Percentiles rank a stretch among this genome's conserved stretches.
Evolutionary conservation across 768 basidiomycete genomes (phyloP).

Genomic region (Russula olivacea): DNA sequence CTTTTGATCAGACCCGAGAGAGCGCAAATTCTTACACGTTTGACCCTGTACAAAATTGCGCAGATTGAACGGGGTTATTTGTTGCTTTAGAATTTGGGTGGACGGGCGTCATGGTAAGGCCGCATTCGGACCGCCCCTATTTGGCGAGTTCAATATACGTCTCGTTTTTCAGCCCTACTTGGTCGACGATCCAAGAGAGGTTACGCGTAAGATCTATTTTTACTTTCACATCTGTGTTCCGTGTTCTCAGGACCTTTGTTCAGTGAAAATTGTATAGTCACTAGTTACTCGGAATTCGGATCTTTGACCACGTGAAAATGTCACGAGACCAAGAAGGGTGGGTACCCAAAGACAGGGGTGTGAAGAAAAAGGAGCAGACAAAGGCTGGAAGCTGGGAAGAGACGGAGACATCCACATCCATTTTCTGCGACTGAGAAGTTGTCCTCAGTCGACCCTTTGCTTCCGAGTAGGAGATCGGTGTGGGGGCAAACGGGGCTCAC

Average conservation of each 20-base stretch:
- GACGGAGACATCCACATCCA: not conserved
- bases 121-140: slow-evolving; percentile 10
- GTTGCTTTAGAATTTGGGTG: not conserved
- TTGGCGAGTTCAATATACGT: not conserved
- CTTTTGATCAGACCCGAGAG: not conserved
- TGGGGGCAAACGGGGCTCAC: not conserved
- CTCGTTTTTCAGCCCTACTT: not conserved
- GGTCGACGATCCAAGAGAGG: not conserved
- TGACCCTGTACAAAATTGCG: not conserved
- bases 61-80: slow-evolving; percentile 8
- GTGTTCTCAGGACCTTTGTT: not conserved
- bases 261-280: too few relatives aligned
- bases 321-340: not conserved
- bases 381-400: not conserved
- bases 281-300: not conserved
- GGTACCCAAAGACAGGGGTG: not conserved
- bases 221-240: not conserved
- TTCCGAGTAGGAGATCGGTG: not conserved
- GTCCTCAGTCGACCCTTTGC: not conserved
- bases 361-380: not conserved
- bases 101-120: slow-evolving; percentile 7
- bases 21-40: not conserved
- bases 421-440: not conserved
- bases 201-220: not conserved
- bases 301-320: not conserved